Conservation (phyloP, 495 filamentous ascomycete species). For the Aspergillus sclerotiicarbonarius region DNA sequence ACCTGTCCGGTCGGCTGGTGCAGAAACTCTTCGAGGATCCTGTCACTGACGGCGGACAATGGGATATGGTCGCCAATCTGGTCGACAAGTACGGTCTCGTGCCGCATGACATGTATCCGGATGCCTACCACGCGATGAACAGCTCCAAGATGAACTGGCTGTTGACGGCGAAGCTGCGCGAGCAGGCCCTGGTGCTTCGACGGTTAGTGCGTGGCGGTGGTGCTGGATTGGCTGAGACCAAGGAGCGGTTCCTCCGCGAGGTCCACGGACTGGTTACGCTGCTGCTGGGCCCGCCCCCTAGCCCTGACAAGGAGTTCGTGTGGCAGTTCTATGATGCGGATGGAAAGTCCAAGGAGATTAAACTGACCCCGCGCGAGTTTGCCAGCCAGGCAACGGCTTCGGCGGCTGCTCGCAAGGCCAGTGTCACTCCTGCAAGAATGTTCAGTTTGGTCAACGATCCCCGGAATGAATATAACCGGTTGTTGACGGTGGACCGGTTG, state of each 20-base stretch:
- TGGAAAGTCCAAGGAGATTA: slow-evolving; percentile 56
- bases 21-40: slow-evolving; percentile 64
- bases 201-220: slow-evolving; percentile 32
- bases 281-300: slow-evolving; percentile 74
- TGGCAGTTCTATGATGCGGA: slow-evolving; percentile 76
- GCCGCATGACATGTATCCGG: slow-evolving; percentile 76
- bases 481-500: slow-evolving; percentile 72
- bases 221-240: slow-evolving; percentile 44
- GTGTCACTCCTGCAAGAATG: slow-evolving; percentile 47
- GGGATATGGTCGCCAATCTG: slow-evolving; percentile 89
- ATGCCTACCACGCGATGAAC: slow-evolving; percentile 71
- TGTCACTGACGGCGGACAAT: slow-evolving; percentile 81
- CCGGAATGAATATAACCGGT: slow-evolving; percentile 63
- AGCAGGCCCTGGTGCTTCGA: slow-evolving; percentile 69
- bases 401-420: slow-evolving; percentile 13
- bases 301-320: slow-evolving; percentile 60
- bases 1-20: slow-evolving; percentile 66
- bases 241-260: slow-evolving; percentile 71
- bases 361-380: slow-evolving; percentile 64
- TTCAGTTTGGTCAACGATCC: slow-evolving; percentile 85
- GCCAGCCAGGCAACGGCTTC: slow-evolving; percentile 34
- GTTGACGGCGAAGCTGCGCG: slow-evolving; percentile 82
- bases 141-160: slow-evolving; percentile 68
- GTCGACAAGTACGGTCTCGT: slow-evolving; percentile 82
- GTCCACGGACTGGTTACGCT: slow-evolving; percentile 76